Conservation (phyloP, 495 filamentous ascomycete genomes). For the Penicillium manginii region DNA sequence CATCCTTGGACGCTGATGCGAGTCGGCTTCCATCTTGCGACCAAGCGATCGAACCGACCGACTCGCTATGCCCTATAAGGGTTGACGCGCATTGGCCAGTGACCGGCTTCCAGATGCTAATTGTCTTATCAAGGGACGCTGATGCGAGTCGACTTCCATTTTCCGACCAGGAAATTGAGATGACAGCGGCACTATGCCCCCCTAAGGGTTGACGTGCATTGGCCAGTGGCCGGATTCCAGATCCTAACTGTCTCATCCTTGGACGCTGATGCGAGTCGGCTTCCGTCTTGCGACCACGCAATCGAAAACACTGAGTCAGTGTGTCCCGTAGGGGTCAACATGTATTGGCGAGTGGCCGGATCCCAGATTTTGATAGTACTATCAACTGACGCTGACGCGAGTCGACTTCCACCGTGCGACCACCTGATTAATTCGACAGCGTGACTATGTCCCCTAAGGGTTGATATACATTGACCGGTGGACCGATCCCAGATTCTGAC, state of each 20-base stretch:
- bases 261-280: background rate
- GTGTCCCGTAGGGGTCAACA: background rate
- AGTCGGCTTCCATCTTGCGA: conserved; percentile 4
- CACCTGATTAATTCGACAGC: conserved; percentile 24
- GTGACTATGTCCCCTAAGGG: conserved; percentile 23
- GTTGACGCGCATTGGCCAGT: background rate
- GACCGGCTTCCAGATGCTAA: too few species aligned
- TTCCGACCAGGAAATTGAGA: too few species aligned
- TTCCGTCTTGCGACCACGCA: conserved; percentile 1
- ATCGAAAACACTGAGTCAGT: too few species aligned
- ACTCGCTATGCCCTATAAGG: background rate
- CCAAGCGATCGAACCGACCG: background rate
- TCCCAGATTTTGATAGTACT: conserved; percentile 2
- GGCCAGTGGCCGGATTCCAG: too few species aligned
- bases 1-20: background rate
- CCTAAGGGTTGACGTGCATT: too few species aligned
- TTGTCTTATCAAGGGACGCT: too few species aligned
- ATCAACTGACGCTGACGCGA: conserved; percentile 16
- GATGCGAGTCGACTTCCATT: too few species aligned
- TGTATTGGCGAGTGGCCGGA: background rate
- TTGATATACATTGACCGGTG: conserved; percentile 22
- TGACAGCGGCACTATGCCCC: too few species aligned
- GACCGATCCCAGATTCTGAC: conserved; percentile 33
- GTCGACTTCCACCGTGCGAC: conserved; percentile 12
- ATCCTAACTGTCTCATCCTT: background rate